phyloP scores from a whole-genome alignment of 495 filamentous ascomycete species.

The Podospora pseudoanserina region DNA sequence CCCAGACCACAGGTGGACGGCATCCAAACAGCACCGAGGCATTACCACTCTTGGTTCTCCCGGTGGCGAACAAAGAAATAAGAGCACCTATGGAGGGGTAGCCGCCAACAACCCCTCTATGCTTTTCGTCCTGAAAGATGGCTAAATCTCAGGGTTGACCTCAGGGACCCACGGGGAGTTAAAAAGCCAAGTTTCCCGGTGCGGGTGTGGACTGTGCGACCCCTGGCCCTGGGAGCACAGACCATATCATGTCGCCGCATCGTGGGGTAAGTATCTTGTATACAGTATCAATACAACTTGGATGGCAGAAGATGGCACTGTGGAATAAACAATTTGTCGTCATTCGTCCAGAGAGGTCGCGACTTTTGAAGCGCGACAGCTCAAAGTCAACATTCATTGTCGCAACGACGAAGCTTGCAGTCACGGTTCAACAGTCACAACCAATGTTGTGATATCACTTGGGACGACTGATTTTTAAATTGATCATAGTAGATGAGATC shows the following conservation, averaged over 20 bases:
- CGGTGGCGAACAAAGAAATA: neutral
- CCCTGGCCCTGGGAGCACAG: conserved; percentile 18
- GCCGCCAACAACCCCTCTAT: neutral
- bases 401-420: neutral
- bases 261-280: conserved; percentile 23
- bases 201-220: conserved; percentile 2
- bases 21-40: neutral
- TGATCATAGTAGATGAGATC: neutral
- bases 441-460: neutral
- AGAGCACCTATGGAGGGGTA: conserved; percentile 2
- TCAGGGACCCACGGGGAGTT: neutral
- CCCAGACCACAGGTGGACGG: neutral
- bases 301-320: conserved; percentile 1
- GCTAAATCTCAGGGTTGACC: neutral
- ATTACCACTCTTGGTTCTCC: neutral
- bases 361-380: neutral
- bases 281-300: neutral
- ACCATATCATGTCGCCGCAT: conserved; percentile 20
- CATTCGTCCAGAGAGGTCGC: neutral
- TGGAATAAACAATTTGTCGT: conserved; percentile 1
- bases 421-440: neutral
- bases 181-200: neutral
- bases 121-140: neutral
- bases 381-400: neutral
- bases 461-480: neutral